Evolutionary conservation across 2,329 filamentous ascomycete genomes (phyloP).

Genomic region (Xylariaceae sp.): DNA sequence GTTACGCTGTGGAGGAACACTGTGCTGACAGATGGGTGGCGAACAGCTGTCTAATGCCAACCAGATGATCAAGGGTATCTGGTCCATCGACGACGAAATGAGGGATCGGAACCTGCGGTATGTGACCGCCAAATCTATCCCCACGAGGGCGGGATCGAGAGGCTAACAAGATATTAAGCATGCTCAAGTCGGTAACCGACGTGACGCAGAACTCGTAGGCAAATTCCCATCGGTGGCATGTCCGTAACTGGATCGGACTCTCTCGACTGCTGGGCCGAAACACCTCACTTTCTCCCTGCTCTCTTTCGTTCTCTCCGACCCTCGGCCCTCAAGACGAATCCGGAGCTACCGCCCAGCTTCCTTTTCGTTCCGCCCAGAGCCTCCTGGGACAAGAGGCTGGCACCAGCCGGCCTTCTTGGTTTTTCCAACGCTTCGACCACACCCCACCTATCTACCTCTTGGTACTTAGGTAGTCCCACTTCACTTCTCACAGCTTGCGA

Average conservation of each 20-base stretch:
- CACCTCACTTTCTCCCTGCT: conserved; percentile 1
- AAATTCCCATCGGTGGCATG: neutral
- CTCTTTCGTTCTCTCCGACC: neutral
- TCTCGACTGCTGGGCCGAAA: conserved; percentile 1
- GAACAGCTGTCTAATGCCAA: conserved; percentile 37
- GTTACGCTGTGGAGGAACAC: conserved; percentile 8
- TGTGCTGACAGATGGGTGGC: conserved; percentile 10
- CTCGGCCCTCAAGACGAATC: neutral
- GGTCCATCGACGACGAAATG: conserved; percentile 49
- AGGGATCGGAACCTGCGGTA: conserved; percentile 44
- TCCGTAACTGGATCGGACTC: neutral
- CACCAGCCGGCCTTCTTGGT: too few relatives aligned
- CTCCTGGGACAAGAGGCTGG: too few relatives aligned
- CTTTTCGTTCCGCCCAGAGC: too few relatives aligned
- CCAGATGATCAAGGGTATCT: conserved; percentile 39
- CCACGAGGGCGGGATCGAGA: neutral
- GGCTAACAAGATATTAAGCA: conserved; percentile 18
- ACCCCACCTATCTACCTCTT: too few relatives aligned
- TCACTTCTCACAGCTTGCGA: too few relatives aligned
- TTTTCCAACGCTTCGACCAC: too few relatives aligned
- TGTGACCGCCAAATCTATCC: conserved; percentile 3
- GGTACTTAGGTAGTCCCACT: too few relatives aligned
- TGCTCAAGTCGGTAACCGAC: conserved; percentile 29
- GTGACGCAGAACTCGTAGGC: conserved; percentile 13
- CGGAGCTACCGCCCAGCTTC: too few relatives aligned